A percentile compares a stretch with the other conserved stretches of the same genome.
Conservation (phyloP, 2,329 filamentous ascomycete species). For the Fusarium sterilihyphosum region DNA sequence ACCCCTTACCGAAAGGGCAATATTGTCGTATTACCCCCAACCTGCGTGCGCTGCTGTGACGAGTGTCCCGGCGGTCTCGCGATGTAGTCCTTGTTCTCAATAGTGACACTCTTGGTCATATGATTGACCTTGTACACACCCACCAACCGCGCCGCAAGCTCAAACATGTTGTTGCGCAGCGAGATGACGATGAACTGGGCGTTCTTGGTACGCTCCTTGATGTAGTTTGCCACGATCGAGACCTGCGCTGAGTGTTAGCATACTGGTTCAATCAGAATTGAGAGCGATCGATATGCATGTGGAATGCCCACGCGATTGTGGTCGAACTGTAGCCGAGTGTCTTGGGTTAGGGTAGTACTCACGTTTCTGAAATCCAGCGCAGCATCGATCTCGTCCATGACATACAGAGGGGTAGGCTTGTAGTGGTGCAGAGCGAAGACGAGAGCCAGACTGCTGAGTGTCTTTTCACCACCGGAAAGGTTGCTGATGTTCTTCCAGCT, state of each 20-base stretch:
- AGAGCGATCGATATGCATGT: not conserved
- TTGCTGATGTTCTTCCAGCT: constrained; percentile 99
- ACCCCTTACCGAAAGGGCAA: constrained; percentile 47
- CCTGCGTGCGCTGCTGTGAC: constrained; percentile 46
- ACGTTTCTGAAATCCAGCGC: constrained; percentile 98
- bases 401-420: constrained; percentile 95
- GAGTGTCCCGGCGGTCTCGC: constrained; percentile 50
- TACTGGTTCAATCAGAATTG: not conserved
- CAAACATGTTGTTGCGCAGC: constrained; percentile 99
- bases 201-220: constrained; percentile 99
- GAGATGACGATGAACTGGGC: constrained; percentile 99
- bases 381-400: constrained; percentile 99
- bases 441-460: constrained; percentile 87
- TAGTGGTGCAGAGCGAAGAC: constrained; percentile 99
- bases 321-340: constrained; percentile 38
- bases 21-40: constrained; percentile 47
- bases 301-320: constrained; percentile 29
- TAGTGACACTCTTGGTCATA: constrained; percentile 93
- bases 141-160: constrained; percentile 92
- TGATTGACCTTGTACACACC: constrained; percentile 99
- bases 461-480: constrained; percentile 96
- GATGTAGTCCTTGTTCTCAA: constrained; percentile 85
- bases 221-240: constrained; percentile 97
- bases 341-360: constrained; percentile 55
- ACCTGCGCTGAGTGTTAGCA: constrained; percentile 65